Conservation (phyloP, 345 rosid genomes). For the Ricinus communis region DNA sequence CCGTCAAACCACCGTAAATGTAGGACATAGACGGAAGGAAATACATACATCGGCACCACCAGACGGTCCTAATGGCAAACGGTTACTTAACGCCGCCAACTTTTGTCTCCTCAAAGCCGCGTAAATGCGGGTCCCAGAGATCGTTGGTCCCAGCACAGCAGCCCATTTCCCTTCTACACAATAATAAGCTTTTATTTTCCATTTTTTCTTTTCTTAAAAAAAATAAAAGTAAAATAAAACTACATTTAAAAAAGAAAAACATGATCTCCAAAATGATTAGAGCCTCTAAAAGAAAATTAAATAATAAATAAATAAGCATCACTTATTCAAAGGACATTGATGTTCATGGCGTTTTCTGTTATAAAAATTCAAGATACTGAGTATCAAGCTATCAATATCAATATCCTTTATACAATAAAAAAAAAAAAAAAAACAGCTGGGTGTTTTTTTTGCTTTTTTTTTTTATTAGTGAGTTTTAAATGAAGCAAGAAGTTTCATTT, state of each 20-base stretch:
- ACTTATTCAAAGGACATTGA: background rate
- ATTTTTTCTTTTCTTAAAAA: background rate
- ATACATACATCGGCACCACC: background rate
- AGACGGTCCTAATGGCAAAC: constrained; percentile 12
- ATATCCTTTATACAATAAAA: background rate
- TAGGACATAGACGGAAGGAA: background rate
- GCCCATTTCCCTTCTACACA: too few relatives aligned
- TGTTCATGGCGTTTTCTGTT: constrained; percentile 25
- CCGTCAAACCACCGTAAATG: background rate
- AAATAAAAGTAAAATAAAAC: too few relatives aligned
- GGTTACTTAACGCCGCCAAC: constrained; percentile 34
- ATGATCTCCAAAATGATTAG: too few relatives aligned
- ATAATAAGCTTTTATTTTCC: too few relatives aligned
- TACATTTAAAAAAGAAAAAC: too few relatives aligned
- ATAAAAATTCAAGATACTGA: constrained; percentile 8
- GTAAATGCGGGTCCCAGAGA: constrained; percentile 44
- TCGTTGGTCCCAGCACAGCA: constrained; percentile 35
- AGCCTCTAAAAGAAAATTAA: too few relatives aligned
- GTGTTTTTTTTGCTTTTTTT: constrained; percentile 13
- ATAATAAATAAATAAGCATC: too few relatives aligned
- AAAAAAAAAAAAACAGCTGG: constrained; percentile 1
- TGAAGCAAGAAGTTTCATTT: constrained; percentile 20
- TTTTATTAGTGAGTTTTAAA: constrained; percentile 12
- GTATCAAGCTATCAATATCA: constrained; percentile 13
- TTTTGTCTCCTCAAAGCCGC: constrained; percentile 44